Conservation (phyloP, 148 eudicot species). For the Pouteria glomerata region DNA sequence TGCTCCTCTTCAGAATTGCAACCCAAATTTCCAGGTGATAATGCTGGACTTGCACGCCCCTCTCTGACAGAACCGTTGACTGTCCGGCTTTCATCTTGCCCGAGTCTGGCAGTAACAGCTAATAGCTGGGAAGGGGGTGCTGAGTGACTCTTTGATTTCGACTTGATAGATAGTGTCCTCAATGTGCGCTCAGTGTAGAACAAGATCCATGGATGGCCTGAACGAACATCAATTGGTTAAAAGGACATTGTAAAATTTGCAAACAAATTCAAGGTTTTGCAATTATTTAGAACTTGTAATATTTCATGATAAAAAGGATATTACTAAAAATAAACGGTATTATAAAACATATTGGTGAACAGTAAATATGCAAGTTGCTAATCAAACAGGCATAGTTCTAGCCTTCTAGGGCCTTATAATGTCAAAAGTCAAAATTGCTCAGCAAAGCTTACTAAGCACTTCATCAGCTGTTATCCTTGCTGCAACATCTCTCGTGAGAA, state of each 20-base stretch:
- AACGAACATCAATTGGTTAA: neutral
- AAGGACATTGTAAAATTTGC: neutral
- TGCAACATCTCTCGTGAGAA: slow-evolving; percentile 61
- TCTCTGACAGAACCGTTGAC: slow-evolving; percentile 12
- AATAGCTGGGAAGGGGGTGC: slow-evolving; percentile 20
- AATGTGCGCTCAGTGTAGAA: slow-evolving; percentile 69
- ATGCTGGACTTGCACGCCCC: slow-evolving; percentile 17
- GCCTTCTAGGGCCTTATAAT: neutral
- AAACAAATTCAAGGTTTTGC: neutral
- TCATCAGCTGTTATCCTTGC: slow-evolving; percentile 75
- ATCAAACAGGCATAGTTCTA: neutral
- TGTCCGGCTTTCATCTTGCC: slow-evolving; percentile 19
- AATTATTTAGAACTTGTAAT: neutral
- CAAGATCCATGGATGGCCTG: slow-evolving; percentile 89
- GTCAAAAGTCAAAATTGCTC: neutral
- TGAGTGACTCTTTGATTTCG: slow-evolving; percentile 37
- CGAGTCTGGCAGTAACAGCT: slow-evolving; percentile 7
- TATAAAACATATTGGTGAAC: neutral
- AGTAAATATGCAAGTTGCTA: neutral
- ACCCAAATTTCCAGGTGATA: slow-evolving; percentile 16
- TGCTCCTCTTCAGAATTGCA: slow-evolving; percentile 29
- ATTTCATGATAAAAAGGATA: neutral
- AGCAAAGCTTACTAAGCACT: slow-evolving; percentile 61
- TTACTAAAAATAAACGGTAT: neutral
- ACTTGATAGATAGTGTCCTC: slow-evolving; percentile 44